These are phyloP conservation scores for Scheffersomyces illinoinensis DNA, from an alignment of 1,139 yeast genomes.

Conservation along the genomic window DNA sequence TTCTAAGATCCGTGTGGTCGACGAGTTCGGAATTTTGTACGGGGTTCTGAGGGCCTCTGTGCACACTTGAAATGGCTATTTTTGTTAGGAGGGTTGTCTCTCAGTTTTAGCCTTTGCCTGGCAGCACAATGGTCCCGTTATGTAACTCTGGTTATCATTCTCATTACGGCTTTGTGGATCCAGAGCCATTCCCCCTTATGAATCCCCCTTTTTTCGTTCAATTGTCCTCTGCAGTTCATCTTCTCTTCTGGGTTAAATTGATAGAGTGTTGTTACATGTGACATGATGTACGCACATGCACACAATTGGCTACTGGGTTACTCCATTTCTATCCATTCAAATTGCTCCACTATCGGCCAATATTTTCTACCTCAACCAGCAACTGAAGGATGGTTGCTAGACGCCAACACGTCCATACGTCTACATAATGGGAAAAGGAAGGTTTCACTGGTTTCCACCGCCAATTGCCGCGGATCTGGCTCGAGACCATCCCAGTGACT, in stretches of 20 bases:
- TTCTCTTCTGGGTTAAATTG: neutral
- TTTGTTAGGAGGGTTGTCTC: neutral
- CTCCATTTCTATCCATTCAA: neutral
- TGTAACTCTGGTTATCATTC: neutral
- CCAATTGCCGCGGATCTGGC: neutral
- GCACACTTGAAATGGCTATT: neutral
- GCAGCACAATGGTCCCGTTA: neutral
- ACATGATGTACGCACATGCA: neutral
- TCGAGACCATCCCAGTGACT: neutral
- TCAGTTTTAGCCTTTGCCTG: neutral
- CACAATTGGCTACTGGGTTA: neutral
- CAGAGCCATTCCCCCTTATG: neutral
- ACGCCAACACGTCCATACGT: neutral
- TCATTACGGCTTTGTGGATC: neutral
- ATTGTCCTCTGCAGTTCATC: neutral
- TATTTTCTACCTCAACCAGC: neutral
- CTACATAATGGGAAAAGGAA: neutral
- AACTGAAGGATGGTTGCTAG: neutral
- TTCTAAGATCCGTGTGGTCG: neutral
- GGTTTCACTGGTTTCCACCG: neutral
- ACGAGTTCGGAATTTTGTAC: neutral
- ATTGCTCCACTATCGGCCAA: neutral
- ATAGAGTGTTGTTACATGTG: neutral
- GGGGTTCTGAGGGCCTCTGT: neutral
- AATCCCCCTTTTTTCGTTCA: neutral